Evolutionary conservation across 2,329 filamentous ascomycete genomes (phyloP).

Genomic region (Diaporthe humulicola): DNA sequence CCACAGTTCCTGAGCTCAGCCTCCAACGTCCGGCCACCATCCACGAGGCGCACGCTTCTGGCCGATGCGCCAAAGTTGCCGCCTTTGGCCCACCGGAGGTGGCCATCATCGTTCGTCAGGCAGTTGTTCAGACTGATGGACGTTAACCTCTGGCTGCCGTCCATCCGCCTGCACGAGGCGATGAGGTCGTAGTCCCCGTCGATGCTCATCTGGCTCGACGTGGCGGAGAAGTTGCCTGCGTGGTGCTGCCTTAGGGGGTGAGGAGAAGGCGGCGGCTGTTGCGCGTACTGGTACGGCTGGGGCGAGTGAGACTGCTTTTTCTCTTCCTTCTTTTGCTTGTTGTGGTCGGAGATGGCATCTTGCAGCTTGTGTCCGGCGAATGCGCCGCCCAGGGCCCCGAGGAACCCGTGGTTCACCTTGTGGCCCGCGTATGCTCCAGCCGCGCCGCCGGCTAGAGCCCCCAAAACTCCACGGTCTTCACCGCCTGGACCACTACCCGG

Average conservation of each 20-base stretch:
- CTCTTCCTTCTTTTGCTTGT: conserved; percentile 53
- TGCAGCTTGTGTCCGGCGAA: conserved; percentile 59
- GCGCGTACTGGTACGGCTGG: conserved; percentile 3
- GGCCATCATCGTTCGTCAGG: conserved; percentile 40
- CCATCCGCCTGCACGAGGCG: conserved; percentile 39
- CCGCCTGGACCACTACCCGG: not conserved
- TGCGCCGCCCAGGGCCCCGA: conserved; percentile 61
- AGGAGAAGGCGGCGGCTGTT: conserved; percentile 11
- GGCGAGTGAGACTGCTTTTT: conserved; percentile 43
- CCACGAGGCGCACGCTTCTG: conserved; percentile 38
- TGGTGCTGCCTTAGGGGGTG: not conserved
- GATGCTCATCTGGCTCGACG: conserved; percentile 35
- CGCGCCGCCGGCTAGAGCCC: conserved; percentile 59
- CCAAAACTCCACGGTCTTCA: conserved; percentile 57
- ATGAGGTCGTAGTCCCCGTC: conserved; percentile 41
- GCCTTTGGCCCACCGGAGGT: conserved; percentile 38
- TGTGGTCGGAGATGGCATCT: conserved; percentile 51
- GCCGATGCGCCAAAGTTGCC: conserved; percentile 41
- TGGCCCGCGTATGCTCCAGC: conserved; percentile 60
- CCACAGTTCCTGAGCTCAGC: conserved; percentile 41
- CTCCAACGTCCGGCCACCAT: conserved; percentile 40
- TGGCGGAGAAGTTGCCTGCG: conserved; percentile 40
- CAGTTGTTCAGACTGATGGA: conserved; percentile 42
- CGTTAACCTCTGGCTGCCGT: conserved; percentile 38
- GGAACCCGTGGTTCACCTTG: conserved; percentile 61